Base-by-base conservation (phyloP, 768 basidiomycete species). In the Chalciporus sphaerocephalus region DNA sequence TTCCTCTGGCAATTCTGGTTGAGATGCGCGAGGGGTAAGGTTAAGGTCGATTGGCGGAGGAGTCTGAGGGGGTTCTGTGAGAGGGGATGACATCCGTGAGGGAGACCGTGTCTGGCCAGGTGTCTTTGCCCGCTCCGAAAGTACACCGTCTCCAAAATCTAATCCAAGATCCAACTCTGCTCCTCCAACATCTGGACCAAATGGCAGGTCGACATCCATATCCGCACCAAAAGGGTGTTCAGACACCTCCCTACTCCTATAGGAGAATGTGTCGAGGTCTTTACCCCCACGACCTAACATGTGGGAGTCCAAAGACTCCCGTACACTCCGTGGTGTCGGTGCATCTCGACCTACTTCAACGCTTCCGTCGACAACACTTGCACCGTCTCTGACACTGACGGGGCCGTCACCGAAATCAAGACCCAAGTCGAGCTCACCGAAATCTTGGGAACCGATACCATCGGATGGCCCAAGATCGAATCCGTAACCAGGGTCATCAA, bases 381-480 rank as follows among this genome's bases (percentile, higher is more conserved):
- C 5, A 44, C 62, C 71, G n/a, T 64, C 69, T 28, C 40, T 42
- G 48, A 51, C 51, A 44, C 68, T 61, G 27, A 59, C 60, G 10
- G 74, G 71, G 35, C 78, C 78, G 48, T 81, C 86, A 37, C 80
- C 90, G 60, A 88, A 87, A 54, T 85, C 80, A 42, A 92, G 75
- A 44, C 85, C 89, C 22, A 92, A 72, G 60, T 90, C 88, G 22
- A 86, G 59, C 32, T 81, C 83, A 45, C 56, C 66, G 59, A 84
- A 87, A 61, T 89, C 89, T 61, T 90, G 86, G 3, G 91, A 92
- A 17, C 87, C 90, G 53, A 93, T 88, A 25, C 88, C 91, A 53
- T 86, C 87, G 0, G 79, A 78, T 13, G 84, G 84, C 3, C 85
- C 87, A 37, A 90, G 75, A 55, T 87, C 88, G 49, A 88, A 88